A percentile compares a stretch with the other conserved stretches of the same genome.
Evolutionary conservation across 352 stramenopile genomes (phyloP).

Genomic region (Phytophthora crassamura): DNA sequence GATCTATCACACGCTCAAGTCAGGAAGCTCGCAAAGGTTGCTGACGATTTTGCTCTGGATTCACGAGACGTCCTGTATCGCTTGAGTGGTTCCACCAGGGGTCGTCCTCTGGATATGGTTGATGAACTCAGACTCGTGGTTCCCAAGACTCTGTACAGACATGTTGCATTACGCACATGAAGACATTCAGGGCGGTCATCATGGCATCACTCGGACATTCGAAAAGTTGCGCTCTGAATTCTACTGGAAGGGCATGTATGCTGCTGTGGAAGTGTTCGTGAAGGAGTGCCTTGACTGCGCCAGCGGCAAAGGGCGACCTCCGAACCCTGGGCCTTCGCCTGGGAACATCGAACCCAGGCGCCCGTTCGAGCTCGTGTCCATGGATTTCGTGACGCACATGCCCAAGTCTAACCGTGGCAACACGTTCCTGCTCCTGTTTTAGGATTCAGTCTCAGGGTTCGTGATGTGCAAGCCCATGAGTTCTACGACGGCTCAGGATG

Average conservation of each 20-base stretch:
- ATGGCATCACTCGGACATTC: conserved; percentile 10
- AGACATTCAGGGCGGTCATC: conserved; percentile 2
- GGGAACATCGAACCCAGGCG: conserved; percentile 8
- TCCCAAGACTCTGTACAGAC: background rate
- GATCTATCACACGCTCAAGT: background rate
- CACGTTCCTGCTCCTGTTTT: too few relatives aligned
- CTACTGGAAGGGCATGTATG: conserved; percentile 6
- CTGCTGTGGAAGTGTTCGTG: background rate
- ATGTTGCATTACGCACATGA: background rate
- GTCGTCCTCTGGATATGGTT: too few relatives aligned
- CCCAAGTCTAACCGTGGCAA: too few relatives aligned
- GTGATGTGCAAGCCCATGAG: too few relatives aligned
- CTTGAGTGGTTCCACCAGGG: background rate
- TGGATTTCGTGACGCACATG: too few relatives aligned
- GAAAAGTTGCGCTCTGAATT: conserved; percentile 13
- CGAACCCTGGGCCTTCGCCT: conserved; percentile 5
- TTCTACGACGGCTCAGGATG: too few relatives aligned
- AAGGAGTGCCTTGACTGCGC: background rate
- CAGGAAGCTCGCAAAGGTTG: background rate
- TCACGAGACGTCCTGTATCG: background rate
- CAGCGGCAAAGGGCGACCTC: background rate
- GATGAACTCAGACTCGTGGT: conserved; percentile 1
- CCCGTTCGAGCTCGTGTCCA: background rate
- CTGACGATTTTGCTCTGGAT: conserved; percentile 1
- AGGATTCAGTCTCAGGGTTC: too few relatives aligned